These are phyloP conservation scores for Cadophora sp. DNA, from an alignment of 2,329 filamentous ascomycete species.

Conservation along the genomic window DNA sequence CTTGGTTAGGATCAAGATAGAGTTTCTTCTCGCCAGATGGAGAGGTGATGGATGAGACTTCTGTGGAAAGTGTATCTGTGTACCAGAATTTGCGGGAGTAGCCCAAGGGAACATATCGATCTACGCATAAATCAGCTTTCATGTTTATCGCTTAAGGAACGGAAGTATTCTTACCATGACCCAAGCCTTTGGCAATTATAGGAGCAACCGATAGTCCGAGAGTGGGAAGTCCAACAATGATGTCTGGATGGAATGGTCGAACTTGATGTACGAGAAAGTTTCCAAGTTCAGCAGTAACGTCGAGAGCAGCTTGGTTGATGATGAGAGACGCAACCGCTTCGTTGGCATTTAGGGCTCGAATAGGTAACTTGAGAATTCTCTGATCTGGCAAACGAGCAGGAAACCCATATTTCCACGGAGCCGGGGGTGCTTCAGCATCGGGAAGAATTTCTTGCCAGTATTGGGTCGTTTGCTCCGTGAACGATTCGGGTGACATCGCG, in stretches of 20 bases:
- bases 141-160: neutral
- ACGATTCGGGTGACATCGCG: constrained; percentile 25
- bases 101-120: constrained; percentile 39
- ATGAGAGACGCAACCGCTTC: constrained; percentile 41
- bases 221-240: constrained; percentile 40
- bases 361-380: constrained; percentile 37
- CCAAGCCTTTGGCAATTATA: constrained; percentile 34
- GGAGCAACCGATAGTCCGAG: constrained; percentile 37
- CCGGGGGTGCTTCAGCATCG: neutral
- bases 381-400: constrained; percentile 35
- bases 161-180: constrained; percentile 28
- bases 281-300: constrained; percentile 32
- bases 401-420: constrained; percentile 36
- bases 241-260: constrained; percentile 28
- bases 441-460: constrained; percentile 40
- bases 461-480: constrained; percentile 37
- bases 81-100: constrained; percentile 44
- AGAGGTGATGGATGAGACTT: constrained; percentile 40
- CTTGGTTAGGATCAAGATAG: constrained; percentile 38
- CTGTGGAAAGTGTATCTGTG: constrained; percentile 33
- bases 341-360: constrained; percentile 29
- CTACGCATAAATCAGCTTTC: constrained; percentile 15
- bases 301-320: constrained; percentile 38
- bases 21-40: constrained; percentile 34
- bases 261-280: constrained; percentile 29